A percentile compares a stretch with the other conserved stretches of the same genome.
Evolutionary conservation across 2,329 filamentous ascomycete species (phyloP).

Genomic region (Eurotiales sp.): DNA sequence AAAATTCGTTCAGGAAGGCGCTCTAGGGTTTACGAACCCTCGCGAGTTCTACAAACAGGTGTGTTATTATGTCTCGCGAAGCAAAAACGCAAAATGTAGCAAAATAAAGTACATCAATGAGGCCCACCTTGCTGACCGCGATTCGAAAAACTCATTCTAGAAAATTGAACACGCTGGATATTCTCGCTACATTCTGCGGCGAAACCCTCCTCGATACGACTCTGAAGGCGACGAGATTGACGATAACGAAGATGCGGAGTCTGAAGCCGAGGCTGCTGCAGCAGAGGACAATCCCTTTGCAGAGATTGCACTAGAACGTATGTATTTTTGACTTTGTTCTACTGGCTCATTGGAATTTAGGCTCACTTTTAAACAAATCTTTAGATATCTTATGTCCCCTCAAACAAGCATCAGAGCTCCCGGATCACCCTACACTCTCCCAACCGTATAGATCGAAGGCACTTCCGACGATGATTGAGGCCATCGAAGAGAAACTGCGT

Average conservation of each 20-base stretch:
- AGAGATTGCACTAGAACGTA: constrained; percentile 55
- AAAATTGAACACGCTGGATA: constrained; percentile 62
- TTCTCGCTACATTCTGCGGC: constrained; percentile 55
- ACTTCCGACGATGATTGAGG: constrained; percentile 54
- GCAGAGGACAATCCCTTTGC: constrained; percentile 60
- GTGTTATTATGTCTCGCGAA: constrained; percentile 14
- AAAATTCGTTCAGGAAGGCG: constrained; percentile 53
- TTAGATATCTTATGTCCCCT: constrained; percentile 58
- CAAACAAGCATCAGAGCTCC: constrained; percentile 58
- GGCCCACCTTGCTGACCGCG: background rate
- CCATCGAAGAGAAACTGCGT: constrained; percentile 55
- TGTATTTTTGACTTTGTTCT: constrained; percentile 21
- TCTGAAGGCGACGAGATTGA: constrained; percentile 62
- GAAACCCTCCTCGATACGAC: constrained; percentile 59
- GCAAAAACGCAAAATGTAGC: too few relatives aligned
- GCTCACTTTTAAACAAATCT: too few relatives aligned
- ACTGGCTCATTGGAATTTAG: background rate
- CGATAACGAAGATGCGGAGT: constrained; percentile 52
- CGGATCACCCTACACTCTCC: constrained; percentile 57
- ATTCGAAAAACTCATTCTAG: constrained; percentile 31
- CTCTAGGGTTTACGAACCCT: constrained; percentile 50
- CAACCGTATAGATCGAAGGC: constrained; percentile 57
- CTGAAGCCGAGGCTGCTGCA: constrained; percentile 55
- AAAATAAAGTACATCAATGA: background rate
- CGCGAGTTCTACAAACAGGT: constrained; percentile 56